Percentiles rank a stretch among this genome's conserved stretches.
Conservation (phyloP, 352 stramenopile species). For the Phytophthora europaea region DNA sequence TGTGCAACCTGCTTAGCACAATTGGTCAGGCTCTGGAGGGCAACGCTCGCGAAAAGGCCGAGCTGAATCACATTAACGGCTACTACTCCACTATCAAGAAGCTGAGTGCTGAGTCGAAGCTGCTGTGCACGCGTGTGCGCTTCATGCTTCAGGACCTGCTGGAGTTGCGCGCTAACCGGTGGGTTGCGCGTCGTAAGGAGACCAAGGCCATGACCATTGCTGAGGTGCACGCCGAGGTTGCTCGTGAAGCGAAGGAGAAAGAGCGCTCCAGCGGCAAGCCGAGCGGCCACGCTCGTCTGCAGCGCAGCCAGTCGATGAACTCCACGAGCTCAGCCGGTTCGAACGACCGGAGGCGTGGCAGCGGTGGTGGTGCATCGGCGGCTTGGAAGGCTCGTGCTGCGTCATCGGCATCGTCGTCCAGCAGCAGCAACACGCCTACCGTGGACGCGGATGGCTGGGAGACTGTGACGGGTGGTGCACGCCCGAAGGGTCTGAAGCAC, state of each 20-base stretch:
- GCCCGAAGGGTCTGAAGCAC: conserved; percentile 71
- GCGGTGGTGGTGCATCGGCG: conserved; percentile 54
- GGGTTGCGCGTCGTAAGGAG: conserved; percentile 81
- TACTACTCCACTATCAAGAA: conserved; percentile 80
- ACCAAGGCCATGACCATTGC: conserved; percentile 89
- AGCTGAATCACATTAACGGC: conserved; percentile 67
- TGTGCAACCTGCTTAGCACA: conserved; percentile 95
- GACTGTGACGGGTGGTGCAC: conserved; percentile 60
- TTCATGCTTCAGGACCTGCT: conserved; percentile 90
- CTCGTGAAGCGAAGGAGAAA: conserved; percentile 79
- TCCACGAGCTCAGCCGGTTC: conserved; percentile 33
- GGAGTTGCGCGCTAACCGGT: conserved; percentile 82
- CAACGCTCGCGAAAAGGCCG: conserved; percentile 56
- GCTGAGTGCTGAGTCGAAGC: conserved; percentile 69
- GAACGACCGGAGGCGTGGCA: conserved; percentile 55
- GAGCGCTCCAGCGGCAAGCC: conserved; percentile 52
- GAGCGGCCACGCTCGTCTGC: conserved; percentile 48
- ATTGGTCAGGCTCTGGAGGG: conserved; percentile 92
- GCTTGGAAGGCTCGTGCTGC: conserved; percentile 72
- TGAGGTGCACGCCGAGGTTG: conserved; percentile 79
- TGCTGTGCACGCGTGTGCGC: conserved; percentile 81
- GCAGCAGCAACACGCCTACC: conserved; percentile 23
- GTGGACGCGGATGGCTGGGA: conserved; percentile 80
- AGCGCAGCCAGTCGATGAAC: conserved; percentile 77
- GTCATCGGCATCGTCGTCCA: conserved; percentile 18